Evolutionary conservation across 495 filamentous ascomycete species (phyloP).

Genomic region (Thermochaetoides thermophila): DNA sequence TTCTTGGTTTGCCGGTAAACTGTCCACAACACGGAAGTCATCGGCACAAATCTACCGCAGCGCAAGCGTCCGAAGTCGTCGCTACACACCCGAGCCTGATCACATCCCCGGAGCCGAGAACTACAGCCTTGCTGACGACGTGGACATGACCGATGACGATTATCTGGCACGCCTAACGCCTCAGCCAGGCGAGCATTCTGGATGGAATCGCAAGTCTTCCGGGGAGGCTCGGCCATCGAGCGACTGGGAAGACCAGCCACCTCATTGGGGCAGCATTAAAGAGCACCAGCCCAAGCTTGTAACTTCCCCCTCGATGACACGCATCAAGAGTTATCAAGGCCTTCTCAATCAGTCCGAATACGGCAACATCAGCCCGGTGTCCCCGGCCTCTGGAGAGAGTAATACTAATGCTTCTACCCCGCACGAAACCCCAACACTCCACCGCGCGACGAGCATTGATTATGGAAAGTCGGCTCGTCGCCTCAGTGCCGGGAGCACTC

Average conservation of each 20-base stretch:
- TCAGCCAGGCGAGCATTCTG: constrained; percentile 39
- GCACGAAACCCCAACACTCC: constrained; percentile 30
- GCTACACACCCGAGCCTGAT: constrained; percentile 25
- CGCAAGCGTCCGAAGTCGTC: constrained; percentile 21
- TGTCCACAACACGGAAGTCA: constrained; percentile 27
- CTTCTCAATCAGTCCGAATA: constrained; percentile 39
- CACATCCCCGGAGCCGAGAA: constrained; percentile 6
- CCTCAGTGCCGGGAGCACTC: constrained; percentile 60
- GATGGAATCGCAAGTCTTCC: constrained; percentile 26
- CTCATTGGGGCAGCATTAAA: constrained; percentile 31
- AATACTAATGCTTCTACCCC: no score
- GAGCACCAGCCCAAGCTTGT: constrained; percentile 26
- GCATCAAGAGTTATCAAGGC: constrained; percentile 42
- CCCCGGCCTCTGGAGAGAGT: no score
- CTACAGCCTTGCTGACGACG: constrained; percentile 35
- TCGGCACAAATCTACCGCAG: constrained; percentile 20
- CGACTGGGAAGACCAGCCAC: constrained; percentile 28
- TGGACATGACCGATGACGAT: constrained; percentile 49
- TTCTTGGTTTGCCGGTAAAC: constrained; percentile 72
- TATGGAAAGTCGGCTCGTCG: constrained; percentile 45
- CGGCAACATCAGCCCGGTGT: constrained; percentile 15
- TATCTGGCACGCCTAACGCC: constrained; percentile 44
- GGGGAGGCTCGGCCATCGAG: constrained; percentile 33
- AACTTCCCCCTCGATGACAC: constrained; percentile 12
- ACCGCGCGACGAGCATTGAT: constrained; percentile 51